Evolutionary conservation across 805 yeast species (phyloP).

Genomic region (Zygoascus biomembranicola): DNA sequence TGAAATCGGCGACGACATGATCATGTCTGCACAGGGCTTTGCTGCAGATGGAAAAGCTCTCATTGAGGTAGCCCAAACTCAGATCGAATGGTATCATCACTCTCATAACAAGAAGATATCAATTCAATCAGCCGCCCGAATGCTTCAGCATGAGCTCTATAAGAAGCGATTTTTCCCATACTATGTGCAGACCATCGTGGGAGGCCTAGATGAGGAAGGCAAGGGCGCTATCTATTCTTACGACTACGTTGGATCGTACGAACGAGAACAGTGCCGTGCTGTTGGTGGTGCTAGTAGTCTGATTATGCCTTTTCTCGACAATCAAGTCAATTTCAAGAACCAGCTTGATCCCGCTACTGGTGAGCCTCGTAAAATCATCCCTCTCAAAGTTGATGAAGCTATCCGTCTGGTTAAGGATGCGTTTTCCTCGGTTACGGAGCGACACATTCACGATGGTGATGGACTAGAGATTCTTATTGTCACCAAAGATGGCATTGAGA

Average conservation of each 20-base stretch:
- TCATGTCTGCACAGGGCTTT: conserved; percentile 91
- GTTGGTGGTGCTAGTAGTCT: conserved; percentile 96
- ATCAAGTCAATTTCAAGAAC: conserved; percentile 93
- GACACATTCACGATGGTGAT: conserved; percentile 98
- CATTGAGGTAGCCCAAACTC: conserved; percentile 52
- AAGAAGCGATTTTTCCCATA: conserved; percentile 95
- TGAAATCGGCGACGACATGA: conserved; percentile 77
- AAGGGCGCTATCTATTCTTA: conserved; percentile 92
- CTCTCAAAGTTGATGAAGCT: conserved; percentile 74
- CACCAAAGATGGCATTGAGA: conserved; percentile 86
- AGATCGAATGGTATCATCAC: conserved; percentile 79
- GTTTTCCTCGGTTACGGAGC: conserved; percentile 91
- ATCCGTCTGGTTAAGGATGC: conserved; percentile 86
- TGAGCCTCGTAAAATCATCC: conserved; percentile 47
- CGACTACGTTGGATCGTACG: conserved; percentile 97
- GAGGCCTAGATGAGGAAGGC: conserved; percentile 88
- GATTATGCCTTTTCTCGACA: conserved; percentile 95
- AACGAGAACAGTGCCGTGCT: conserved; percentile 94
- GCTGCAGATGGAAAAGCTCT: conserved; percentile 91
- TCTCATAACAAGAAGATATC: conserved; percentile 68
- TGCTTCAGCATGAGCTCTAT: conserved; percentile 81
- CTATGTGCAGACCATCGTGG: conserved; percentile 89
- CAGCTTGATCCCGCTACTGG: conserved; percentile 82
- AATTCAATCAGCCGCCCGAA: conserved; percentile 74
- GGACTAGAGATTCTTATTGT: conserved; percentile 85